phyloP scores from a whole-genome alignment of 306 rosid species.

The Sechiopsis laciniata region DNA sequence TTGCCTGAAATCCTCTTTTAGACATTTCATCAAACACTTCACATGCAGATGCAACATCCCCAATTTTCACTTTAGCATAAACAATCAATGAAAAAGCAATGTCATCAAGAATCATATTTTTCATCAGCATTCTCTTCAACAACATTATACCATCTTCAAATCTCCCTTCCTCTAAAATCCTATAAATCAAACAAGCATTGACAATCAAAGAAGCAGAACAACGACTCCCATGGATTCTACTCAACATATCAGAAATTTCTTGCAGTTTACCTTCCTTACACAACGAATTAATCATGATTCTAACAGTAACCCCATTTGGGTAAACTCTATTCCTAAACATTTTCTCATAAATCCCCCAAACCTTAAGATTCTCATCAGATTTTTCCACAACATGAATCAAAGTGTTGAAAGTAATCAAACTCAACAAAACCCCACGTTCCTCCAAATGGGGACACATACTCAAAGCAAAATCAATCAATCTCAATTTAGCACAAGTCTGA shows the following conservation, averaged over 20 bases:
- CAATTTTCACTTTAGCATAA: constrained; percentile 41
- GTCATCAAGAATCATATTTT: constrained; percentile 52
- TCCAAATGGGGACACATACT: constrained; percentile 42
- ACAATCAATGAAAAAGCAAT: constrained; percentile 59
- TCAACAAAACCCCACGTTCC: constrained; percentile 40
- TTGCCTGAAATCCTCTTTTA: constrained; percentile 53
- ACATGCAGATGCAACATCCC: constrained; percentile 27
- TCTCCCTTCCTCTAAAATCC: constrained; percentile 45
- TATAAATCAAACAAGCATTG: constrained; percentile 43
- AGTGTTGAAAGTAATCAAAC: constrained; percentile 50
- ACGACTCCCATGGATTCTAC: constrained; percentile 43
- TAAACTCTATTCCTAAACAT: constrained; percentile 50
- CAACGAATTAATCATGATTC: constrained; percentile 52
- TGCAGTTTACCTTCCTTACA: constrained; percentile 71
- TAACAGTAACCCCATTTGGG: constrained; percentile 43
- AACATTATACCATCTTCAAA: constrained; percentile 45
- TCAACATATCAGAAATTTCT: constrained; percentile 42
- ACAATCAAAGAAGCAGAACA: constrained; percentile 56
- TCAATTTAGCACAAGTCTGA: constrained; percentile 52
- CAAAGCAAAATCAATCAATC: constrained; percentile 43
- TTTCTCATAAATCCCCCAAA: constrained; percentile 70
- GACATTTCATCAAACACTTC: constrained; percentile 41
- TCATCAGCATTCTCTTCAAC: constrained; percentile 67
- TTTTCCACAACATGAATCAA: constrained; percentile 52
- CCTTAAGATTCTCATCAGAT: constrained; percentile 32